phyloP scores from a whole-genome alignment of 805 yeast genomes.

The Diddensiella santjacobensis region DNA sequence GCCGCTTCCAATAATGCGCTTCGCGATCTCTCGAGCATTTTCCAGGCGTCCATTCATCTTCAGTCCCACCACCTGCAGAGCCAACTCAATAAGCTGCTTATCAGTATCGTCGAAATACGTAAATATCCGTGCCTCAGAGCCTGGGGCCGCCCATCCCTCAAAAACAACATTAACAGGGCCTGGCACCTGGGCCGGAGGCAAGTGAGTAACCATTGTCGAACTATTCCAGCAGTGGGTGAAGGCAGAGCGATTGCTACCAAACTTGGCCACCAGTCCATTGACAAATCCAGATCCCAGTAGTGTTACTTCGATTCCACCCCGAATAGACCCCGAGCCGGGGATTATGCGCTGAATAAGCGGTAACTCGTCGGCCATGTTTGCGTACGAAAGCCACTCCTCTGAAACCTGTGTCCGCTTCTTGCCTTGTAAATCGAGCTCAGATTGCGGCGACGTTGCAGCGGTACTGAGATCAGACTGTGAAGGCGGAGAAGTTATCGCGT shows the following conservation, averaged over 20 bases:
- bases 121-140: constrained; percentile 51
- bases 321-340: constrained; percentile 90
- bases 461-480: constrained; percentile 14
- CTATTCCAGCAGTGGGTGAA: constrained; percentile 97
- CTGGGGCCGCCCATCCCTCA: constrained; percentile 44
- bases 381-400: constrained; percentile 20
- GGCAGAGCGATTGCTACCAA: constrained; percentile 53
- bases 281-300: constrained; percentile 82
- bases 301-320: constrained; percentile 96
- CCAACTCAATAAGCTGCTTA: constrained; percentile 88
- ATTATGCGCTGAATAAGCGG: constrained; percentile 81
- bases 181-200: constrained; percentile 86
- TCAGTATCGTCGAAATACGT: constrained; percentile 95
- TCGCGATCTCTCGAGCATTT: constrained; percentile 91
- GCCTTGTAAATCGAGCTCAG: constrained; percentile 2
- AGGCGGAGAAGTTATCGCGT: constrained; percentile 8
- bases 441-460: constrained; percentile 13
- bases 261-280: constrained; percentile 77
- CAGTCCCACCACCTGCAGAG: constrained; percentile 92
- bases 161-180: constrained; percentile 93
- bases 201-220: constrained; percentile 84
- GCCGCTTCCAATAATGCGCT: constrained; percentile 69
- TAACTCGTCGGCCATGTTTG: constrained; percentile 19
- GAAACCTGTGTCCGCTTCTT: neutral
- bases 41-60: constrained; percentile 95